These are phyloP conservation scores for Corynespora cassiicola DNA, from an alignment of 2,329 filamentous ascomycete genomes.

Conservation along the genomic window DNA sequence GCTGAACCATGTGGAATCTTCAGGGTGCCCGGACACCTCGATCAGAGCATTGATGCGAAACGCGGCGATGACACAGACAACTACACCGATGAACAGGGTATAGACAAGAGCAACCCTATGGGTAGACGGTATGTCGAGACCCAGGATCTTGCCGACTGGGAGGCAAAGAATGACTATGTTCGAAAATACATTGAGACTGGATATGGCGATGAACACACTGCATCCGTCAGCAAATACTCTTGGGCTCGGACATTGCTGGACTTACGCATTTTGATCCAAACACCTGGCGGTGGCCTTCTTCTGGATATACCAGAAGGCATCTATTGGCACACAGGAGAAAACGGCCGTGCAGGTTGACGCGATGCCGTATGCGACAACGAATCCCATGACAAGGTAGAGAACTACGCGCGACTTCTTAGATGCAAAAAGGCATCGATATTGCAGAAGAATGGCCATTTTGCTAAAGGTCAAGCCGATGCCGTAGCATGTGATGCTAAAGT, in stretches of 20 bases:
- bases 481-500: constrained; percentile 33
- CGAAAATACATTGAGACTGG: constrained; percentile 28
- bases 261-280: constrained; percentile 22
- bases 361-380: constrained; percentile 25
- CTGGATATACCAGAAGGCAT: constrained; percentile 26
- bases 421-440: constrained; percentile 35
- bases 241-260: constrained; percentile 1
- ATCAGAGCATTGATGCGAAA: constrained; percentile 31
- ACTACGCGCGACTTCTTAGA: constrained; percentile 27
- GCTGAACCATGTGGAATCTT: constrained; percentile 31
- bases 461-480: constrained; percentile 26
- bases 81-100: constrained; percentile 33
- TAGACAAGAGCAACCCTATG: constrained; percentile 28
- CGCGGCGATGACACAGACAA: constrained; percentile 39
- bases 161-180: constrained; percentile 32
- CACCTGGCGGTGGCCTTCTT: constrained; percentile 23
- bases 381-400: constrained; percentile 25
- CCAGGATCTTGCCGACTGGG: constrained; percentile 31
- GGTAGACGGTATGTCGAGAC: constrained; percentile 23
- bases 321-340: constrained; percentile 28
- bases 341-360: constrained; percentile 15
- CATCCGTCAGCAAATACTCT: not conserved
- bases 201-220: constrained; percentile 17
- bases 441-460: constrained; percentile 35
- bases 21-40: constrained; percentile 13